Evolutionary conservation across 2,329 filamentous ascomycete genomes (phyloP), one percentile per base, ranked within the genome.

Genomic region (Talaromyces sp.): DNA sequence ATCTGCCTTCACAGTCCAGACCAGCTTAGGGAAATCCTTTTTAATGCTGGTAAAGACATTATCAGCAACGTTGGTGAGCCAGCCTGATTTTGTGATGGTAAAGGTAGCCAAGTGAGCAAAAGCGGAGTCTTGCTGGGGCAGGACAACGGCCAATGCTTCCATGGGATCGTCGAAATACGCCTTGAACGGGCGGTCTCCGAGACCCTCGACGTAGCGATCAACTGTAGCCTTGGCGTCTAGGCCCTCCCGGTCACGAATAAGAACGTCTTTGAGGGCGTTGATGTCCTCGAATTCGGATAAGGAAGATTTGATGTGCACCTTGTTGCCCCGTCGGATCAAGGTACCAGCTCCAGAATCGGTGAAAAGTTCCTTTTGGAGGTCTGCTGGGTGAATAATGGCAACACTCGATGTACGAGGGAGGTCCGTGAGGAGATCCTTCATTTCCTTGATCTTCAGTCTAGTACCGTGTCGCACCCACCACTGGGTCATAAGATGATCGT

Each of bases 381-480:
- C 93, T 66, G 91, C 92, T 2, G 95, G 94, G 78, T 98, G 93
- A 69, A 98, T 99, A 71, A 99, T 98, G 64, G 95, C 95, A 56
- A 99, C 94, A 69, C 91, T 96, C 18, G 94, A 97, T 61, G 91
- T 94, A 69, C 91, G 89, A 57, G 95, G 95, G 18, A 99, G 86
- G 56, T 90, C 89, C 68, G 92, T 91, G 58, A 99, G 81, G 31
- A 99, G 85, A 63, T 96, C 92, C 83, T 96, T 96, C 79, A 96
- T 96, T 80, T 99, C 92, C 79, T 90, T 91, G 77, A 99, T 98
- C 87, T 99, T 99, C 66, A 98, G 84, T 65, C 93, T 87, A 42
- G 94, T 98, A 65, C 95, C 95, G 74, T 95, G 96, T 72, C 91
- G 88, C 76, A 96, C 95, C 95, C 94, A 99, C 69, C 90, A 87